These are phyloP conservation scores for Dactylonectria estremocensis DNA, from an alignment of 2,329 filamentous ascomycete genomes.

Conservation along the genomic window DNA sequence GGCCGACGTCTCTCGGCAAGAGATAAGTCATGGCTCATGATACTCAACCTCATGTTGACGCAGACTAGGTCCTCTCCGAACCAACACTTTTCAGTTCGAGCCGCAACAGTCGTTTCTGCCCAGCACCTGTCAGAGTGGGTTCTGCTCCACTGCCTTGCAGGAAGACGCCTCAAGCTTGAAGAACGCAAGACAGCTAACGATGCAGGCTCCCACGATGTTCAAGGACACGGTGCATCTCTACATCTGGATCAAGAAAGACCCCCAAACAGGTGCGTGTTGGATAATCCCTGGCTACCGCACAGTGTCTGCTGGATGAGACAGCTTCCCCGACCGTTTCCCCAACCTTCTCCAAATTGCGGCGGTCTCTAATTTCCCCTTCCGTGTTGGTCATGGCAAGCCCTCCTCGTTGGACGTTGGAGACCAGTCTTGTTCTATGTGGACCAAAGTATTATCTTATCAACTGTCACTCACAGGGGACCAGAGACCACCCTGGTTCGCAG, in stretches of 20 bases:
- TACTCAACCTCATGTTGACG: conserved; percentile 27
- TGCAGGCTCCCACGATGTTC: conserved; percentile 32
- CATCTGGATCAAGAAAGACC: conserved; percentile 28
- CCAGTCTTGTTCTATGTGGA: conserved; percentile 24
- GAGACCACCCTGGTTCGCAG: conserved; percentile 27
- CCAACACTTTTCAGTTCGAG: conserved; percentile 4
- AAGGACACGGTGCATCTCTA: conserved; percentile 27
- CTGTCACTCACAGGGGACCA: conserved; percentile 32
- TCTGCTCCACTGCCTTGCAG: conserved; percentile 42
- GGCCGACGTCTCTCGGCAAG: conserved; percentile 16
- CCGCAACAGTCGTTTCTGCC: conserved; percentile 28
- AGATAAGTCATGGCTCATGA: conserved; percentile 15
- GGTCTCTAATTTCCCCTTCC: conserved; percentile 30
- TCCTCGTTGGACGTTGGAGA: conserved; percentile 40
- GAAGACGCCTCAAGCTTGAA: conserved; percentile 31
- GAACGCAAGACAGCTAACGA: conserved; percentile 36
- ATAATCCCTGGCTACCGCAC: not conserved
- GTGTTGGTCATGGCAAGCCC: conserved; percentile 34
- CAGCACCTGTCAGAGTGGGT: conserved; percentile 32
- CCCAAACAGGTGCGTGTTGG: not conserved
- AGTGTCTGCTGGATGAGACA: conserved; percentile 8
- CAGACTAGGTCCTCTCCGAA: conserved; percentile 7
- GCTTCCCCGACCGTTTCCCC: conserved; percentile 30
- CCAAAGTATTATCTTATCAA: conserved; percentile 34
- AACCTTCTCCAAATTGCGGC: conserved; percentile 26